Conservation (phyloP, 129 eudicot genomes). For the Gnaphalium uliginosum region DNA sequence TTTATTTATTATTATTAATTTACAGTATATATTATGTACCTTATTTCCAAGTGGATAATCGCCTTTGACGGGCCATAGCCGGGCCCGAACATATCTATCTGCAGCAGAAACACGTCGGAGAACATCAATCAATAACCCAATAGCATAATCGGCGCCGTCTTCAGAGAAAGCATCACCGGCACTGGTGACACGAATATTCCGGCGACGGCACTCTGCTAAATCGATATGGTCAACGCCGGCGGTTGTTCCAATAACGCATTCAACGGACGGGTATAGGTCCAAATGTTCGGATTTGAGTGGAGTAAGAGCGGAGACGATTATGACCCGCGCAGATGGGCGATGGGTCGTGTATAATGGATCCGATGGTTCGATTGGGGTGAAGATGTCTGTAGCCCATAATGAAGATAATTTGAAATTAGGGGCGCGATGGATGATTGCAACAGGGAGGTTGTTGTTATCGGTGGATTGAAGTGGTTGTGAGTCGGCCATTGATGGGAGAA, state of each 20-base stretch:
- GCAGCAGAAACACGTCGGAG: slow-evolving; percentile 50
- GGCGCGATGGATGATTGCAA: slow-evolving; percentile 40
- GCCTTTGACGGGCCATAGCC: slow-evolving; percentile 47
- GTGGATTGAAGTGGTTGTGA: background rate
- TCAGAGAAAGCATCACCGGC: slow-evolving; percentile 69
- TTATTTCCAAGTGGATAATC: background rate
- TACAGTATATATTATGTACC: too few relatives aligned
- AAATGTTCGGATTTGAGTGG: slow-evolving; percentile 42
- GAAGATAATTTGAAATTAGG: slow-evolving; percentile 27
- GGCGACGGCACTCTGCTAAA: slow-evolving; percentile 61
- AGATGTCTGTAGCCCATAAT: slow-evolving; percentile 20
- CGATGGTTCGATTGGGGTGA: slow-evolving; percentile 45
- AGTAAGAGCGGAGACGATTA: slow-evolving; percentile 41
- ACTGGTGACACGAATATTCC: slow-evolving; percentile 54
- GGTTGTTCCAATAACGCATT: slow-evolving; percentile 43
- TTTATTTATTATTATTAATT: too few relatives aligned
- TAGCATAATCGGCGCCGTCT: slow-evolving; percentile 69
- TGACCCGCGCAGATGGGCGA: slow-evolving; percentile 39
- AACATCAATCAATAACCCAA: slow-evolving; percentile 59
- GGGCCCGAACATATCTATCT: slow-evolving; percentile 54
- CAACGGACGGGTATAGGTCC: slow-evolving; percentile 42
- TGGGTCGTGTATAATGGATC: slow-evolving; percentile 39
- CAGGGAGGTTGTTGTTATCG: slow-evolving; percentile 23
- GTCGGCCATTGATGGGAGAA: slow-evolving; percentile 17
- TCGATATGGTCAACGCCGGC: slow-evolving; percentile 69